Evolutionary conservation across 1,284 basidiomycete species (phyloP).

Genomic region (Malassezia pachydermatis): DNA sequence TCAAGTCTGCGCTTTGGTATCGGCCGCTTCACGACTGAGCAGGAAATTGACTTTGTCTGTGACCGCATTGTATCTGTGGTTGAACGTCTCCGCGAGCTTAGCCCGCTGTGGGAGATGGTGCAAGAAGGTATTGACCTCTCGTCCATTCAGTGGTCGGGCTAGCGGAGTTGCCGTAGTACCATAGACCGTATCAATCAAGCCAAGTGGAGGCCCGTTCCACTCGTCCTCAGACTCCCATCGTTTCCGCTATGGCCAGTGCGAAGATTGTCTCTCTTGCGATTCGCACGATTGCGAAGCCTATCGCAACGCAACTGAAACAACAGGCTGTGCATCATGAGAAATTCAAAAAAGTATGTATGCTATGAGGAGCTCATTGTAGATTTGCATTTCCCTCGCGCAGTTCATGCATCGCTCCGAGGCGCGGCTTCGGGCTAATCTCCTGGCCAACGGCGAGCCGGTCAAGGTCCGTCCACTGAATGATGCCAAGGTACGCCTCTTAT

Average conservation of each 20-base stretch:
- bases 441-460: constrained; percentile 21
- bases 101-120: constrained; percentile 47
- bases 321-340: constrained; percentile 41
- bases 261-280: constrained; percentile 43
- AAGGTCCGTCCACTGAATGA: constrained; percentile 46
- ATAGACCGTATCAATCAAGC: no score
- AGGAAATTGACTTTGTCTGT: constrained; percentile 88
- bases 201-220: no score
- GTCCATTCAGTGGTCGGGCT: constrained; percentile 73
- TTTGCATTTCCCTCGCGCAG: constrained; percentile 41
- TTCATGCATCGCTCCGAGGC: constrained; percentile 40
- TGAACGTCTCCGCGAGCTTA: constrained; percentile 62
- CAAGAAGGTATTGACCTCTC: constrained; percentile 74
- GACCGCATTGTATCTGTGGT: constrained; percentile 80
- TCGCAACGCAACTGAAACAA: constrained; percentile 41
- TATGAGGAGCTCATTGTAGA: constrained; percentile 4
- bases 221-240: no score
- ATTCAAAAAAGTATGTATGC: constrained; percentile 26
- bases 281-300: constrained; percentile 44
- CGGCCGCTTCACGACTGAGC: constrained; percentile 94
- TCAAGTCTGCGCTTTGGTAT: constrained; percentile 95
- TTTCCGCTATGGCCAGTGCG: constrained; percentile 38
- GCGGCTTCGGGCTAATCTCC: constrained; percentile 33
- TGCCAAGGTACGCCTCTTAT: no score
- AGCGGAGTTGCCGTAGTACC: neutral